Evolutionary conservation across 208 protist species (phyloP), one percentile per base, ranked within the genome.

Genomic region (Naegleria gruberi): DNA sequence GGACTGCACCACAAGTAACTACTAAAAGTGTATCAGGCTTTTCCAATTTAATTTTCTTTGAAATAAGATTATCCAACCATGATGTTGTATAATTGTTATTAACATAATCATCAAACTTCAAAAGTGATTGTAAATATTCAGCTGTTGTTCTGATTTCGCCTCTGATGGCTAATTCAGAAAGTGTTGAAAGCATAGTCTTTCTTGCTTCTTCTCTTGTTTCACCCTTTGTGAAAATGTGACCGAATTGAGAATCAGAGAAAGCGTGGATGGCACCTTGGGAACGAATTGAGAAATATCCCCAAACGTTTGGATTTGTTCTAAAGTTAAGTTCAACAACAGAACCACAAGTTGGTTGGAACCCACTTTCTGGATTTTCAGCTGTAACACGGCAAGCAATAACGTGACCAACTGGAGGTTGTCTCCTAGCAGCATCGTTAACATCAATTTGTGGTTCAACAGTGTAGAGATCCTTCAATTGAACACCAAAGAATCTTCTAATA

Each of bases 271-370:
- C 95, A 82, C 96, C 97, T 10, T 94, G 93, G 0, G 94, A 93
- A 82, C 90, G 90, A 44, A 99, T 95, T 74, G 96, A 98, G 92
- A 99, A 99, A 94, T 99, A 99, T 89, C 98, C 98, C 98, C 98
- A 99, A 87, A 98, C 97, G 91, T 98, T 97, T 65, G 95, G 96
- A 90, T 94, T 97, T 89, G 96, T 97, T 91, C 96, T 95, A 93
- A 99, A 99, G 40, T 95, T 96, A 43, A 99, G 95, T 90, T 98
- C 96, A 44, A 98, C 94, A 89, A 99, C 97, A 43, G 92, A 92
- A 65, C 98, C 98, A 19, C 94, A 96, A 51, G 97, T 98, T 26
- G 98, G 98, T 73, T 98, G 96, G 94, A 99, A 99, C 81, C 95
- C 96, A 86, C 98, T 96, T 83, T 99, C 97, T 37, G 97, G 97